Evolutionary conservation across 208 protist genomes (phyloP).

Genomic region (Crithidia sp.): DNA sequence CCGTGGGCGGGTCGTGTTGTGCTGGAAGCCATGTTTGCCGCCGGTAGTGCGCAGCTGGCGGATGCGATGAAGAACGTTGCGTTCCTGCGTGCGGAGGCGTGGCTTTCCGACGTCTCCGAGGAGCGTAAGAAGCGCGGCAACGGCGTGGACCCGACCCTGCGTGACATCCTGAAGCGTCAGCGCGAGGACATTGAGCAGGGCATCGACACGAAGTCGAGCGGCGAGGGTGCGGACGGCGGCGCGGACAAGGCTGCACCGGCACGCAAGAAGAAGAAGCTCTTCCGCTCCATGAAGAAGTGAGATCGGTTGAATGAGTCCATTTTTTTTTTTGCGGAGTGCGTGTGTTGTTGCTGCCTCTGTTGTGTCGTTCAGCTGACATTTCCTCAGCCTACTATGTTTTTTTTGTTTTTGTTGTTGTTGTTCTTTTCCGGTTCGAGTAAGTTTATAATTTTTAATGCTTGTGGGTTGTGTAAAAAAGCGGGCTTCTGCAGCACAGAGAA

Average conservation of each 20-base stretch:
- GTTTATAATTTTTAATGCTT: no score
- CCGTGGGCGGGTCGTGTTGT: slow-evolving; percentile 90
- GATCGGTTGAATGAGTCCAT: no score
- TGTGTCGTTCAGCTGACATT: no score
- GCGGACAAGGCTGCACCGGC: slow-evolving; percentile 14
- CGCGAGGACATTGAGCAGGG: slow-evolving; percentile 57
- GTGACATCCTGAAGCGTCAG: slow-evolving; percentile 71
- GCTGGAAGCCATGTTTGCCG: slow-evolving; percentile 81
- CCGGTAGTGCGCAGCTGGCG: slow-evolving; percentile 63
- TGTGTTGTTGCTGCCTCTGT: no score
- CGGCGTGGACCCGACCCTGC: slow-evolving; percentile 73
- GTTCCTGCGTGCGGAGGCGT: slow-evolving; percentile 83
- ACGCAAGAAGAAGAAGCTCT: slow-evolving; percentile 70
- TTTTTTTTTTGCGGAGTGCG: no score
- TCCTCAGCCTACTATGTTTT: no score
- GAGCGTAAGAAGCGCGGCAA: slow-evolving; percentile 52
- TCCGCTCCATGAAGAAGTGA: slow-evolving; percentile 80
- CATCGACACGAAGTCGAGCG: slow-evolving; percentile 13
- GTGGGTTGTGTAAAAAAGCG: no score
- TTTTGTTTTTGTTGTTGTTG: no score
- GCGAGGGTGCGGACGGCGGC: not conserved
- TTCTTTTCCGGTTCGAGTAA: no score
- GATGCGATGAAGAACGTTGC: slow-evolving; percentile 86
- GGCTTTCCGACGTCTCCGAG: slow-evolving; percentile 70
- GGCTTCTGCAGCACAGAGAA: no score